These are phyloP conservation scores for Amanita inopinata DNA, from an alignment of 768 basidiomycete species.

Conservation along the genomic window DNA sequence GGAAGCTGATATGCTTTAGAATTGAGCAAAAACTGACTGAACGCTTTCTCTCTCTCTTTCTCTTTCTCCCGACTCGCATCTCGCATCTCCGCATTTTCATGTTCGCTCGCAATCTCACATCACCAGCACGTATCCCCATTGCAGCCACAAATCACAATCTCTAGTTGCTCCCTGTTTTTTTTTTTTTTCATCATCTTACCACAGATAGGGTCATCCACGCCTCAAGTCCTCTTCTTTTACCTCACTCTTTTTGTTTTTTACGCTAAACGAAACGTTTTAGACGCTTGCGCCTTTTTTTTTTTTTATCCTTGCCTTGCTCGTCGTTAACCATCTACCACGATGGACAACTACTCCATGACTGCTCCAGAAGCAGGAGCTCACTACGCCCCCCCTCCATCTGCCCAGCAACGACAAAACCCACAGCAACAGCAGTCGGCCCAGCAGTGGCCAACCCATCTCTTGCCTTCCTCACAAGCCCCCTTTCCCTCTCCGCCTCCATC, in stretches of 20 bases:
- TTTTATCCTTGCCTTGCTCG: background rate
- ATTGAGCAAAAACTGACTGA: too few species aligned
- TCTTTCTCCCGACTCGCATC: too few species aligned
- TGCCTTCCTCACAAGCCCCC: slow-evolving; percentile 19
- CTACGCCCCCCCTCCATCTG: background rate
- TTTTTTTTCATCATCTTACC: too few species aligned
- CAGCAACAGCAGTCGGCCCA: slow-evolving; percentile 16
- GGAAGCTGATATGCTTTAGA: too few species aligned
- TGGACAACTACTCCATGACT: slow-evolving; percentile 1
- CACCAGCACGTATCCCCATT: too few species aligned
- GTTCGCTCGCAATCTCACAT: too few species aligned
- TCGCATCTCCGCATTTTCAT: too few species aligned
- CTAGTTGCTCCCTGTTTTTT: too few species aligned
- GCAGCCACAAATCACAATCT: too few species aligned
- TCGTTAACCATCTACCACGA: background rate
- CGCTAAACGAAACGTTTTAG: background rate
- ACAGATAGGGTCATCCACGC: too few species aligned
- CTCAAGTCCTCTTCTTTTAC: background rate
- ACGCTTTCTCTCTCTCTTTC: too few species aligned
- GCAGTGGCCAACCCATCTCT: slow-evolving; percentile 19
- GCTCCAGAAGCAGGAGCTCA: background rate
- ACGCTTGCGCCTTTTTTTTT: background rate
- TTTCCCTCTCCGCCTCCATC: slow-evolving; percentile 24
- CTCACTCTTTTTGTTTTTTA: background rate
- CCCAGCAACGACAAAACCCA: slow-evolving; percentile 9